Base-by-base conservation (phyloP, 768 basidiomycete species). In the Hygrocybe coccinea region DNA sequence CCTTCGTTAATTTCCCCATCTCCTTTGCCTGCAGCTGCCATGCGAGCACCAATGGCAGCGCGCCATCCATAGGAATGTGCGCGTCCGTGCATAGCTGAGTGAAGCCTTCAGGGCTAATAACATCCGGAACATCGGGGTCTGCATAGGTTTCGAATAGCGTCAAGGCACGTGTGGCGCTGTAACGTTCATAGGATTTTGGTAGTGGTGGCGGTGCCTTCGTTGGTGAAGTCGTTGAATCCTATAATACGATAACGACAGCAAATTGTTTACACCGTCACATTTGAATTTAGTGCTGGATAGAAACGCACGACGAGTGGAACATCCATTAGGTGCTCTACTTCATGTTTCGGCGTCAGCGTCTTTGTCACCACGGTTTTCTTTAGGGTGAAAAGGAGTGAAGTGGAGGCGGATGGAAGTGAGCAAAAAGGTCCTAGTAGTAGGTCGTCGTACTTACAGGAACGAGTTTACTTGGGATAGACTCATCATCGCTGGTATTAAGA, bases 51-150 rank as follows among this genome's bases (percentile, higher is more conserved):
- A 92, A 74, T 17, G 89, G 86, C 58, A 82, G 69, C 5, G 85
- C 75, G 29, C 89, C 87, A 17, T 91, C 89, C 67, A 93, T 71
- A 0, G 87, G 75, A 45, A 91, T 79, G n/a, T 79, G 72, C 11
- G 84, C 81, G 58, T 91, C 87, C 22, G 60, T 76, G 69, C 87
- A 93, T 25, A 94, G 70, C 51, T 70, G 74, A 67, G 86, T 83
- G 59, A 91, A 82, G 2, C 89, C 88, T 56, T 84, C 87, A 1
- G 86, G 79, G 1, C 83, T 85, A 61, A 93, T 90, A 43, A 79
- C 72, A 45, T 71, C 64, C 11, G 80, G 73, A 22, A 76, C 71
- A 47, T 89, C 87, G 10, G 59, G 63, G 56, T 82, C 81, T 21
- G 82, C 81, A 62, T 88, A 90, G 2, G 65, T 68, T 50, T 71